Conservation (phyloP, 2,329 filamentous ascomycete species). For the Aspergillus ochraceoroseus region DNA sequence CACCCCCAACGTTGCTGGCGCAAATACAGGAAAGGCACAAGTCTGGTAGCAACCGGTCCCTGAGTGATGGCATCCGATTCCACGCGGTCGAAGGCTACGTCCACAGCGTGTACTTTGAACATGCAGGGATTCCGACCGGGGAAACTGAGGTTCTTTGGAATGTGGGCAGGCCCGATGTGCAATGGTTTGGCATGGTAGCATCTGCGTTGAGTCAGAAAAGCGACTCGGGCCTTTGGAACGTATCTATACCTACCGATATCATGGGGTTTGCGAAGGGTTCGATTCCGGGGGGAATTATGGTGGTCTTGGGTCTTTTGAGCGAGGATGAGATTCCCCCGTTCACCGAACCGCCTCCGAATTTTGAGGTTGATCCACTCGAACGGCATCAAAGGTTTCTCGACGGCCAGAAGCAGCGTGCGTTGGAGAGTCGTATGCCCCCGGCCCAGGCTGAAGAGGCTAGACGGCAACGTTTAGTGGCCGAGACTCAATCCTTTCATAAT, state of each 20-base stretch:
- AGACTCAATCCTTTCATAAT: background rate
- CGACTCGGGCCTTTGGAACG: constrained; percentile 3
- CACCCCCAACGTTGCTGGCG: background rate
- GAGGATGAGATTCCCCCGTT: background rate
- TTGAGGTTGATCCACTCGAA: background rate
- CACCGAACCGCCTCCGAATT: background rate
- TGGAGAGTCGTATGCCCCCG: constrained; percentile 2
- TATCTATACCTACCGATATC: constrained; percentile 1
- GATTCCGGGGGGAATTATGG: constrained; percentile 1
- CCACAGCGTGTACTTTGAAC: background rate
- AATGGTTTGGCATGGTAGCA: background rate
- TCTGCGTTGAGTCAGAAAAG: constrained; percentile 3
- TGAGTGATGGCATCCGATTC: constrained; percentile 1
- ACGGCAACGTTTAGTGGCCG: background rate
- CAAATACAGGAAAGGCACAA: background rate
- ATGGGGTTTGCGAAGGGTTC: background rate
- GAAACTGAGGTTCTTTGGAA: background rate
- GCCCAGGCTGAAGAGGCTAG: constrained; percentile 2
- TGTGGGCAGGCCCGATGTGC: background rate
- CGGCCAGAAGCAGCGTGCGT: constrained; percentile 1
- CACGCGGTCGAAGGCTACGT: background rate
- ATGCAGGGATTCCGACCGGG: background rate
- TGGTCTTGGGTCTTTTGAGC: background rate
- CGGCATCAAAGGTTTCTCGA: background rate
- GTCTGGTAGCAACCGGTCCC: background rate